Base-by-base conservation (phyloP, 495 filamentous ascomycete species). In the Podospora australis region DNA sequence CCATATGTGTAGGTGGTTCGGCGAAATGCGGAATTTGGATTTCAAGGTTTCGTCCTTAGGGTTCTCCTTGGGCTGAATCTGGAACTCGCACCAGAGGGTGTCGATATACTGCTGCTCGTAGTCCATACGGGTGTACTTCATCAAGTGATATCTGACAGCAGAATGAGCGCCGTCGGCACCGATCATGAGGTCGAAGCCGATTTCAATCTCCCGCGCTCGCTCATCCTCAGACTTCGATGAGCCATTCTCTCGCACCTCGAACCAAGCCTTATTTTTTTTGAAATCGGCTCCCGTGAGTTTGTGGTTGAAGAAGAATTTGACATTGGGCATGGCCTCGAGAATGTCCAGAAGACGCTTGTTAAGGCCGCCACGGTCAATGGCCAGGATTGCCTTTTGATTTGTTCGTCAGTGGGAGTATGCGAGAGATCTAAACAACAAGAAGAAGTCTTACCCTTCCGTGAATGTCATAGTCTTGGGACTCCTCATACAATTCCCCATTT, bases 91-190 rank as follows among this genome's bases (percentile, higher is more conserved):
- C 92, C 92, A 99, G 7, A 97, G 69, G 0, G 91, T 91, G 64
- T 96, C 90, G 66, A 99, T 90, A 61, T 99, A 99, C 59, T 90
- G 81, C 62, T 99, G 92, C 49, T 90, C 77, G 58, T 96, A 97
- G 61, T 88, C 78, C 74, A 97, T 86, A 5, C 87, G 80, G 4
- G 81, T 75, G 57, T 73, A 95, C 67, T 95, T 96, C 89, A 97
- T 97, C 70, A 97, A 74, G 60, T 96, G 87, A 64, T 86, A 92
- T 36, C 92, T 74, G 3, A 87, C 79, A 34, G 88, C 80, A 0
- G 90, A 96, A 69, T 97, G 92, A 0, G 92, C 94, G 5, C 92
- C 92, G 59, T 99, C 92, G 22, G 90, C 89, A n/a, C 92, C 92
- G 25, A 99, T 86, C 55, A 97, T 78, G 51, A 90, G 79, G 67